Base-by-base conservation (phyloP, 345 rosid genomes). In the Viola odorata region DNA sequence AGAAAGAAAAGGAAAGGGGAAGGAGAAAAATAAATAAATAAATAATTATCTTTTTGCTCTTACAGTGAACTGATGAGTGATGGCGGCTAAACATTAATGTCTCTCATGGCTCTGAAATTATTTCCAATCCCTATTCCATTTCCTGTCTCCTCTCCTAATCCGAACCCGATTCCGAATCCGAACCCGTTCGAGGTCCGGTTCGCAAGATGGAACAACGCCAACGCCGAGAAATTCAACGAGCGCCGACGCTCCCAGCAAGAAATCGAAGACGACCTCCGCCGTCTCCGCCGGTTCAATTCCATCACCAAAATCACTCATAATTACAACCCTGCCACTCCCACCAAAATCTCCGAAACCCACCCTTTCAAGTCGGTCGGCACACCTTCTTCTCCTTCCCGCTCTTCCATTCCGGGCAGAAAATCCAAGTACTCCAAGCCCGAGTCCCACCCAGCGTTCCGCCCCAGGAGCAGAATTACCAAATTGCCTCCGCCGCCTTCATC, bases 121-220 rank as follows among this genome's bases (percentile, higher is more conserved):
- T 67, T 67, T 47, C 71, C 80, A 47, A 59, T 78, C 12, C 84
- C 83, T 5, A 82, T 83, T 15, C 91, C 96, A n/a, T 72, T 87
- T n/a, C 81, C 81, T 62, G 68, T 82, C 45, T 86, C 90, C 15
- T 74, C 65, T 41, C 60, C 60, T 4, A 64, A 50, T 53, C 64
- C 65, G 16, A 62, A 48, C 58, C 23, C 50, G 9, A 41, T 12
- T 50, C 72, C 63, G 15, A 45, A 45, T 61, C 76, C 47, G 41
- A 76, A 83, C 47, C 75, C 73, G 13, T 81, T 77, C 32, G 86
- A 82, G 60, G 44, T 85, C 41, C 81, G 82, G 16, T 83, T 85
- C 77, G 79, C 97, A 12, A 80, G 88, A 50, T 89, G 97, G 97
- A 81, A 83, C 71, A 86, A 83, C 80, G 88, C 91, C 50, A 77